Percentiles rank a stretch among this genome's conserved stretches.
Evolutionary conservation across 1,284 basidiomycete species (phyloP).

Genomic region (Sanghuangporus weigelae): DNA sequence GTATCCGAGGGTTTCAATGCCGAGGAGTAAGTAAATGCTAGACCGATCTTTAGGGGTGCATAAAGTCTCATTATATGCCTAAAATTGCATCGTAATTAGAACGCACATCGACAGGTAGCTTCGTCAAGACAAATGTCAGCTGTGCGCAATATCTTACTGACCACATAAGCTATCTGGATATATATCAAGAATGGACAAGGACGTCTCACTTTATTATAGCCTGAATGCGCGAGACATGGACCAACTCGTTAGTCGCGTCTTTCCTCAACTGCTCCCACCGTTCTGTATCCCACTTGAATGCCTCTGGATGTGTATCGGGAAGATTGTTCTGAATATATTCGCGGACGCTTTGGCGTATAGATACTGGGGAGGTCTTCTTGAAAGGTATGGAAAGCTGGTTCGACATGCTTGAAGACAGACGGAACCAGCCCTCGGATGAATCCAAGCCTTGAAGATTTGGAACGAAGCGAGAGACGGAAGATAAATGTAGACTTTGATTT

Average conservation of each 20-base stretch:
- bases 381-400: conserved; percentile 77
- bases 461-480: background rate
- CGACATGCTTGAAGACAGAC: conserved; percentile 43
- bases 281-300: conserved; percentile 78
- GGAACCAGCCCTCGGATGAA: background rate
- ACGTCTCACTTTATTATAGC: conserved; percentile 41
- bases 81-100: conserved; percentile 18
- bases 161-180: conserved; percentile 9
- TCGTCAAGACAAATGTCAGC: conserved; percentile 71
- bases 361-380: conserved; percentile 64
- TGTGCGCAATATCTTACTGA: conserved; percentile 81
- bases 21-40: conserved; percentile 73
- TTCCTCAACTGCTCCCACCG: conserved; percentile 67
- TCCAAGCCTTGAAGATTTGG: background rate
- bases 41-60: conserved; percentile 53
- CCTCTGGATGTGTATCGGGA: conserved; percentile 80
- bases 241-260: conserved; percentile 48
- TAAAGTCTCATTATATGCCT: background rate
- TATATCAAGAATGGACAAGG: background rate
- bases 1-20: conserved; percentile 55
- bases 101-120: conserved; percentile 64
- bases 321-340: conserved; percentile 66
- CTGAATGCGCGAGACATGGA: conserved; percentile 55
- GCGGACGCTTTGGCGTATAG: conserved; percentile 55
- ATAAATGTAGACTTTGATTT: background rate